Base-by-base conservation (phyloP, 768 basidiomycete genomes). In the Mycena metata region DNA sequence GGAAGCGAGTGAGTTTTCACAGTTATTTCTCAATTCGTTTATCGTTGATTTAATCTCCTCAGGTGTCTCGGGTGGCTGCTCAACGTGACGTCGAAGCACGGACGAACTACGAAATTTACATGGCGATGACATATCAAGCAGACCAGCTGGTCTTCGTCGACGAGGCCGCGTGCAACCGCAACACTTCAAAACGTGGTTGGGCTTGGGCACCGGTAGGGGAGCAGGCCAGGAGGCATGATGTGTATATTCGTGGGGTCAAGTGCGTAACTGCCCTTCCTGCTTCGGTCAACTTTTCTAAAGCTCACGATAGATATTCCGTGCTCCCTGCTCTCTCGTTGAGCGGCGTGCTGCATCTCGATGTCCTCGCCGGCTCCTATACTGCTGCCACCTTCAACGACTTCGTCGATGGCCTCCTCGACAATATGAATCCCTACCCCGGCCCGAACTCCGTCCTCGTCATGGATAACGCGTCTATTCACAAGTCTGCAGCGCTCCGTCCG, bases 391-490 rank as follows among this genome's bases (percentile, higher is more conserved):
- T 78, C 51, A 17, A 19, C 16, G 17, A 69, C 5, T 79, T 69
- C 50, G 59, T 77, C 43, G 64, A 70, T 26, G 60, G 23, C 16
- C 72, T 79, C 9, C 69, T 80, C 1, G 67, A 74, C 39, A 26
- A 60, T 15, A 80, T 82, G 79, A 77, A 80, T 42, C 78, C 76
- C 10, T 83, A 64, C 47, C 79, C 77, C 10, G 57, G 10, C 1
- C 30, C 35, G 8, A 75, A 75, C 41, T 80, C 76, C 11, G 80
- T 83, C 13, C 68, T 83, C 46, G 72, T 82, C 16, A 73, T 77
- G 60, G 79, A 83, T 59, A 83, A 82, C 70, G 78, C 76, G 42
- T 67, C 63, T 19, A 76, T 76, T 4, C 80, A 82, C 62, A 73
- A 81, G 26, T 70, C 67, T 21, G 69, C 76, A 24, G 67, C 49